phyloP scores from a whole-genome alignment of 2,329 filamentous ascomycete genomes.

The Coniella lustricola region DNA sequence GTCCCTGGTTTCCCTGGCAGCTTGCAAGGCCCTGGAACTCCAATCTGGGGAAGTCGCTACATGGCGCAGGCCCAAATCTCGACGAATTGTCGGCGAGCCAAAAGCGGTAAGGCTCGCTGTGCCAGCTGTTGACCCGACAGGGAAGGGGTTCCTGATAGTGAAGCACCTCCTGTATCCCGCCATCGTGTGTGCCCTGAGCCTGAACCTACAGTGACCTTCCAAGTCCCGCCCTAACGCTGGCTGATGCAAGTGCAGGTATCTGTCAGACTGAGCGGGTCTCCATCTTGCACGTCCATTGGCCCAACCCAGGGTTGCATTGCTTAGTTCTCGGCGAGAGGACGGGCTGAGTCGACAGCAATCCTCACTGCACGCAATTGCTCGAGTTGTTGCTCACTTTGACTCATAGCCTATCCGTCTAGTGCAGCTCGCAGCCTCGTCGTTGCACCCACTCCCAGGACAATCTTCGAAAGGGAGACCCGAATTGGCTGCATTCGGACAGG shows the following conservation, averaged over 20 bases:
- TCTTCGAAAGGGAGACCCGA: no score
- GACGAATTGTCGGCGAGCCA: slow-evolving; percentile 12
- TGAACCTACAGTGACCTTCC: no score
- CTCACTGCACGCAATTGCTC: background rate
- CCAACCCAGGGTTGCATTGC: background rate
- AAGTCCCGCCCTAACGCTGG: slow-evolving; percentile 1
- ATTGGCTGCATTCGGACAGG: background rate
- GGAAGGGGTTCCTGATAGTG: background rate
- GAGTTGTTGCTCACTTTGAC: slow-evolving; percentile 2
- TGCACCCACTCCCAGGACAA: no score
- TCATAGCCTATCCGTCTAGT: background rate
- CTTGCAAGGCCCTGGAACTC: no score
- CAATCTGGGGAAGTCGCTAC: no score
- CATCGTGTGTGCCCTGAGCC: no score
- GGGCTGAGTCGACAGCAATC: slow-evolving; percentile 3
- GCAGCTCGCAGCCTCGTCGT: background rate
- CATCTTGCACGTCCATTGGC: slow-evolving; percentile 1
- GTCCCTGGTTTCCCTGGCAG: slow-evolving; percentile 5
- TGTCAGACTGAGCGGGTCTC: background rate
- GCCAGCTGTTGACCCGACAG: background rate
- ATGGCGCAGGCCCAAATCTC: slow-evolving; percentile 3
- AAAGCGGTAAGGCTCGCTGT: slow-evolving; percentile 12
- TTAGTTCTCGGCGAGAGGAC: slow-evolving; percentile 15
- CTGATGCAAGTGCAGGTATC: background rate
- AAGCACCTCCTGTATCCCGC: background rate